Evolutionary conservation across 1,139 yeast species (phyloP), one percentile per base, ranked within the genome.

Genomic region (Kurtzmaniella natalensis): DNA sequence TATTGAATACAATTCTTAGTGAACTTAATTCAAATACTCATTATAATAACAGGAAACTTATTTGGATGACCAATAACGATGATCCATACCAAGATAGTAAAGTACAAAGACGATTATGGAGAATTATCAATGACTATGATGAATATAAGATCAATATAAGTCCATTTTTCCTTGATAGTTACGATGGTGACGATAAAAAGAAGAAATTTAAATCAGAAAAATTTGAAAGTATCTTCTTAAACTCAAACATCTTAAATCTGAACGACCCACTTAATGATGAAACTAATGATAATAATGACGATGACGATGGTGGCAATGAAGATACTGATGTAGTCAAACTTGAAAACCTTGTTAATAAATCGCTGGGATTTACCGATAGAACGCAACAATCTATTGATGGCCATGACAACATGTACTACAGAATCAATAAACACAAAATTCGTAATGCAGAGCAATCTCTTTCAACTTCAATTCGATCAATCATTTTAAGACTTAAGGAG

Each of bases 131-230:
- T 32, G 94, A 86, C 53, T 65, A 75, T 34, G 71, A 72, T 34
- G 72, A 72, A 35, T 60, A 63, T 14, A 61, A 58, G 25, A 76
- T 83, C 20, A 61, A 59, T 11, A 69, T 88, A 13, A 61, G 66
- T 16, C 94, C 96, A 0, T 70, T 85, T 35, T 79, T 89, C 46
- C 53, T 87, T 26, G 63, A 70, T 4, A 46, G 39, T 15, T 36
- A 27, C 10, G 38, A 34, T 6, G 36, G 43, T 6, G 30, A 37
- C 3, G 45, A 44, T 2, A 43, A 45, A 11, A 16, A 16, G 3
- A 35, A 59, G 3, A 14, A 14, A 23, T 83, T 84, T 48, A 70
- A 81, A 47, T 58, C 72, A 37, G 44, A 64, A 5, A 63, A 70
- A 30, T 87, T 74, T 51, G 72, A 77, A 45, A 82, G 78, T 37